A percentile compares a stretch with the other conserved stretches of the same genome.
These are phyloP conservation scores for Xylaria sp. DNA, from an alignment of 2,329 filamentous ascomycete species.

Conservation along the genomic window DNA sequence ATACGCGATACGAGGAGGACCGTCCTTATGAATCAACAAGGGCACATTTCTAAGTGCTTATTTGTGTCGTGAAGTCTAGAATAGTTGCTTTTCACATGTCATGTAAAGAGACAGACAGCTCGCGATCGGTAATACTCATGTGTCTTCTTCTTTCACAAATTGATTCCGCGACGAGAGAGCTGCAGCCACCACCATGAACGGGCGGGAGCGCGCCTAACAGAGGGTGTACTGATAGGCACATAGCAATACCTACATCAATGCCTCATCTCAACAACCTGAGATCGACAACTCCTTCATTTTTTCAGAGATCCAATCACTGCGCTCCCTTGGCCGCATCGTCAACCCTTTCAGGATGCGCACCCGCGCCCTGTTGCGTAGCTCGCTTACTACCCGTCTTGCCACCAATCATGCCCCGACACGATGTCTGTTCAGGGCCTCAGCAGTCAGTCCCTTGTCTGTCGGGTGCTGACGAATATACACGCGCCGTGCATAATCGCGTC, in stretches of 20 bases:
- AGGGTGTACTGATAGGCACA: constrained; percentile 2
- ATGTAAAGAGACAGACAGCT: constrained; percentile 3
- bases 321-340: neutral
- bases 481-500: constrained; percentile 1
- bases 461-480: neutral
- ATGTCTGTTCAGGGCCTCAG: constrained; percentile 4
- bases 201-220: neutral
- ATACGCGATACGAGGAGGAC: neutral
- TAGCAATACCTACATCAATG: constrained; percentile 9
- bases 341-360: constrained; percentile 6
- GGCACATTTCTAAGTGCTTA: constrained; percentile 1
- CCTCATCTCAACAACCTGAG: constrained; percentile 6
- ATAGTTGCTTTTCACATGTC: constrained; percentile 10
- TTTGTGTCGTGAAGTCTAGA: constrained; percentile 8
- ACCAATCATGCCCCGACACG: constrained; percentile 2
- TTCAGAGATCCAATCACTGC: constrained; percentile 1
- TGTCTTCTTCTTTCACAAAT: constrained; percentile 5
- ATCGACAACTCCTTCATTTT: constrained; percentile 4
- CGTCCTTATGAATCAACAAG: constrained; percentile 5
- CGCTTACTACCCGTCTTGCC: constrained; percentile 9
- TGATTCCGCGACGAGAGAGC: constrained; percentile 11
- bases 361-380: constrained; percentile 4
- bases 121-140: constrained; percentile 3
- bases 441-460: constrained; percentile 7
- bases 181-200: constrained; percentile 4